Evolutionary conservation across 1,284 basidiomycete species (phyloP), one percentile per base, ranked within the genome.

Genomic region (Coniferiporia weirii): DNA sequence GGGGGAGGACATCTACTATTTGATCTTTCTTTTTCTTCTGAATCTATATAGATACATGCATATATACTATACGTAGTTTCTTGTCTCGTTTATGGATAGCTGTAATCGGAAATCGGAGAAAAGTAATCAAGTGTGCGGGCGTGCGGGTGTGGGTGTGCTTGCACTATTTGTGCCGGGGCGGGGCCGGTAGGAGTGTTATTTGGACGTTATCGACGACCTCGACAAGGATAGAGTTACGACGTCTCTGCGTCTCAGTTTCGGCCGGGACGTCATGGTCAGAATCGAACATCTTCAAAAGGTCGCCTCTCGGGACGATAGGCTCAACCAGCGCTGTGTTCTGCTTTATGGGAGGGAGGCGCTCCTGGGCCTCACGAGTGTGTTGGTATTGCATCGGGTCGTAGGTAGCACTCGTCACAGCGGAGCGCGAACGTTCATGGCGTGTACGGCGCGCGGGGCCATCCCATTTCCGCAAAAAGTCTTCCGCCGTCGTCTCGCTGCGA

Each of bases 301-400:
- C 53, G 4, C 40, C 43, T 38, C 40, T 36, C 2, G 61, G 40
- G 13, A 62, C 59, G 22, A 62, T 62, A 8, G 61, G 61, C 6
- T 49, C 52, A 3, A 54, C 17, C 8, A 54, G 17, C 15, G n/a
- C 13, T n/a, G 17, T 9, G 44, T n/a, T 19, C 44, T 46, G n/a
- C 8, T 46, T n/a, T n/a, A n/a, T 20, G 9, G 44, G 44, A 13
- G 17, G 17, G 19, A n/a, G 44, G 3, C n/a, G 40, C 40, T 46
- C 44, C n/a, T n/a, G 44, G 8, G 27, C 27, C 27, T 27, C 27
- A 27, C 5, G n/a, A n/a, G n/a, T 27, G 27, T 27, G 27, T 3
- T 3, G 2, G 27, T 27, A 27, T 27, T 27, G 2, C 27, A 27
- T 27, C 27, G 27, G 27, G 2, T 27, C 27, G 27, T 27, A 27